Conservation (phyloP, 1,284 basidiomycete species). For the Ustilago shanxiensis region DNA sequence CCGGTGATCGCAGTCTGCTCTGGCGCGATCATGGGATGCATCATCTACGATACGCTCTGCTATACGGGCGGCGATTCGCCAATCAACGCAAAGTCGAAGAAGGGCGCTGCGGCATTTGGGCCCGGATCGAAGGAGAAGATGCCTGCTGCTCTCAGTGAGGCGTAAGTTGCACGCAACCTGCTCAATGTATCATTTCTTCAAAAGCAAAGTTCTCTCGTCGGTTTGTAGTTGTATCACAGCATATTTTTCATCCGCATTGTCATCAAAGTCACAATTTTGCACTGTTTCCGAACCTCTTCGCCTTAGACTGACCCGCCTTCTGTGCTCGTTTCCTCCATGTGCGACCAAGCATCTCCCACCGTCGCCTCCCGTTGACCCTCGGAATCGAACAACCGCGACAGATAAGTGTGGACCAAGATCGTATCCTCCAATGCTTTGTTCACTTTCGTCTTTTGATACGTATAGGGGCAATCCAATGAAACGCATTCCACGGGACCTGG, state of each 20-base stretch:
- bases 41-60: constrained; percentile 70
- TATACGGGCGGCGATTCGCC: constrained; percentile 70
- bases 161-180: constrained; percentile 10
- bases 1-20: constrained; percentile 69
- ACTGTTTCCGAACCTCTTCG: neutral
- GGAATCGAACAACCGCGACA: constrained; percentile 20
- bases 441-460: constrained; percentile 53
- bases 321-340: neutral
- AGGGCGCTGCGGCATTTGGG: constrained; percentile 1
- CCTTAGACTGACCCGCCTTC: neutral
- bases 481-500: constrained; percentile 50
- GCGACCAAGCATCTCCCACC: constrained; percentile 27
- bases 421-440: constrained; percentile 29
- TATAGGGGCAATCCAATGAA: constrained; percentile 62
- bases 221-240: constrained; percentile 12
- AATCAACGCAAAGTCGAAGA: constrained; percentile 50
- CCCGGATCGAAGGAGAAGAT: constrained; percentile 44
- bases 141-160: constrained; percentile 44
- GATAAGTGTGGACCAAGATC: constrained; percentile 15
- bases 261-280: neutral
- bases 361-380: constrained; percentile 16
- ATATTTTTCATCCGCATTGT: neutral
- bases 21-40: constrained; percentile 69
- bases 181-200: neutral
- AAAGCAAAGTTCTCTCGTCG: neutral